A percentile compares a stretch with the other conserved stretches of the same genome.
Evolutionary conservation across 495 filamentous ascomycete genomes (phyloP).

Genomic region (Paragyromitra xinjiangensis): DNA sequence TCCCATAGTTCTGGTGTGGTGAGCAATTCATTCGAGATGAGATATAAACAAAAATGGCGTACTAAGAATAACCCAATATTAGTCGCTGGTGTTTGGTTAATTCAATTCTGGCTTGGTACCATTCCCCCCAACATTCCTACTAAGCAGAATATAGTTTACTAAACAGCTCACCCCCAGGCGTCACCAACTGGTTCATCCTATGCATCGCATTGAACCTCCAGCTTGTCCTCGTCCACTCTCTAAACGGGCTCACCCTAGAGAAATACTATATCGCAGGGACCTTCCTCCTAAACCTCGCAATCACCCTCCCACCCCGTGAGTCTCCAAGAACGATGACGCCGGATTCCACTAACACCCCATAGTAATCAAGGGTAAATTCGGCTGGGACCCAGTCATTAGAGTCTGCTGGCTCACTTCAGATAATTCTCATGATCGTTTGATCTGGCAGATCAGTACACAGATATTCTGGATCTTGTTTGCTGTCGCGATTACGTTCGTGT

Average conservation of each 20-base stretch:
- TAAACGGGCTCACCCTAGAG: constrained; percentile 37
- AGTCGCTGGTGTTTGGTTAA: constrained; percentile 47
- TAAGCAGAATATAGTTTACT: not conserved
- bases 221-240: constrained; percentile 50
- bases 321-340: not conserved
- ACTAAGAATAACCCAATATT: constrained; percentile 6
- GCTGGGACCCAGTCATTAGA: constrained; percentile 49
- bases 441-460: constrained; percentile 51
- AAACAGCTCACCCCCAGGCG: not conserved
- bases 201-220: constrained; percentile 52
- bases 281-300: constrained; percentile 42
- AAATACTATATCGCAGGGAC: constrained; percentile 48
- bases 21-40: not conserved
- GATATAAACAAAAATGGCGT: not conserved
- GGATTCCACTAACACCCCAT: not conserved
- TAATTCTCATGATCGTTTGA: constrained; percentile 23
- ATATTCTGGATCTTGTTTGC: constrained; percentile 51
- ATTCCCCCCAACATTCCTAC: not conserved
- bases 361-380: constrained; percentile 51
- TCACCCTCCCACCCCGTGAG: constrained; percentile 47
- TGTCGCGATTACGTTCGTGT: constrained; percentile 29
- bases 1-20: constrained; percentile 48
- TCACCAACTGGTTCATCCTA: constrained; percentile 51
- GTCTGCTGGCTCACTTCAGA: constrained; percentile 49
- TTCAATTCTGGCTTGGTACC: constrained; percentile 52